Evolutionary conservation across 2,329 filamentous ascomycete genomes (phyloP), one percentile per base, ranked within the genome.

Genomic region (Myriosclerotinia duriaeana): DNA sequence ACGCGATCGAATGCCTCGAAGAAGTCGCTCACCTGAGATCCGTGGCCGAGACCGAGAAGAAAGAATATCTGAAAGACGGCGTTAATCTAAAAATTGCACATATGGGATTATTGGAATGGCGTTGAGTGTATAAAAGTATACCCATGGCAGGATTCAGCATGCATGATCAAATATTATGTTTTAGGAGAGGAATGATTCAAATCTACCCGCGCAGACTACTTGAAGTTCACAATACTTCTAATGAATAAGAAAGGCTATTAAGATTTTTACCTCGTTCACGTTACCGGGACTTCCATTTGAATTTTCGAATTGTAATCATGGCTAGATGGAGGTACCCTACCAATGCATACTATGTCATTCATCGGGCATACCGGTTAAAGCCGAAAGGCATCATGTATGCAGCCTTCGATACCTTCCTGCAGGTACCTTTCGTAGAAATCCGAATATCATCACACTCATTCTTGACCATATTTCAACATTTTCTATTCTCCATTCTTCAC

Each of bases 11-110:
- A 64, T 69, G 17, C 42, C 66, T 53, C 55, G 69, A 64, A 68
- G 69, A 63, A 73, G 69, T 55, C 67, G 67, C 34, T 73, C 71
- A 36, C 71, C 71, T 44, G 61, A 59, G 59, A 69, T 38, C 7
- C 34, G 53, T 22, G 58, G 34, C n/a, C 46, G 64, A 59, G 56
- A 46, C n/a, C 46, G 64, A 59, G 56, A 46, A 59, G 53, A 54
- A 15, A 63, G 56, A 40, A 48, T 46, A 17, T 20, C 58, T n/a
- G 64, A 63, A 22, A 66, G 44, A 53, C 6, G 58, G n/a, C 48
- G 58, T 44, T 56, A 42, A 66, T 20, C 17, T 52, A 9, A 30
- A 38, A 17, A 38, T 17, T 30, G 14, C 38, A 42, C 11, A 22
- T 17, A 34, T 30, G 58, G 56, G 34, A 8, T 38, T 36, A 50